Percentiles rank a stretch among this genome's conserved stretches.
Evolutionary conservation across 805 yeast genomes (phyloP).

Genomic region (Wickerhamiella occidentalis): DNA sequence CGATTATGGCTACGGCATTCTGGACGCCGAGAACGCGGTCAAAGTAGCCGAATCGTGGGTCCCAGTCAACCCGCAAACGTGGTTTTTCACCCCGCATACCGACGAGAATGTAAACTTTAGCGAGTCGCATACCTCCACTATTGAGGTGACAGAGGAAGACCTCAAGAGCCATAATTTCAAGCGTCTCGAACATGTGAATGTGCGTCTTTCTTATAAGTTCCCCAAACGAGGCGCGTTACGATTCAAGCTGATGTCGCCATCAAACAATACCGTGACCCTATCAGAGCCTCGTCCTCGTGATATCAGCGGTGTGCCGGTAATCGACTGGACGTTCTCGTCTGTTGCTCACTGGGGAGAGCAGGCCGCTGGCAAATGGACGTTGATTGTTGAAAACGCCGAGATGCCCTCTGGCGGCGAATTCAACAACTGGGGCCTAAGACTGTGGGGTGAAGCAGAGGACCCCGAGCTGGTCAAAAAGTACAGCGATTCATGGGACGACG

Average conservation of each 20-base stretch:
- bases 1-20: constrained; percentile 80
- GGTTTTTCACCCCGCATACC: constrained; percentile 45
- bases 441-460: constrained; percentile 73
- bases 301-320: constrained; percentile 43
- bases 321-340: constrained; percentile 84
- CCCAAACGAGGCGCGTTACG: constrained; percentile 56
- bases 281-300: constrained; percentile 60
- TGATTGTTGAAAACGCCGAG: constrained; percentile 43
- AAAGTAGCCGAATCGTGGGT: constrained; percentile 62
- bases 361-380: constrained; percentile 72
- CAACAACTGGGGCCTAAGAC: constrained; percentile 58
- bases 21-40: constrained; percentile 71
- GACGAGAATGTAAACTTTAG: constrained; percentile 27
- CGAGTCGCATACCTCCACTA: constrained; percentile 24
- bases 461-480: constrained; percentile 42
- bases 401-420: constrained; percentile 28
- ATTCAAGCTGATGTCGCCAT: constrained; percentile 59
- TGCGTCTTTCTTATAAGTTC: constrained; percentile 59
- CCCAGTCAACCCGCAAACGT: constrained; percentile 83
- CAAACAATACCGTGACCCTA: constrained; percentile 58
- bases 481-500: constrained; percentile 22
- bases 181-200: constrained; percentile 73
- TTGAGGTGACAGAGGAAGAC: constrained; percentile 38
- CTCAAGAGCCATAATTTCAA: constrained; percentile 49
- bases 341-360: constrained; percentile 97